Conservation (phyloP, 1,139 yeast genomes). For the Kluyveromyces sp. region DNA sequence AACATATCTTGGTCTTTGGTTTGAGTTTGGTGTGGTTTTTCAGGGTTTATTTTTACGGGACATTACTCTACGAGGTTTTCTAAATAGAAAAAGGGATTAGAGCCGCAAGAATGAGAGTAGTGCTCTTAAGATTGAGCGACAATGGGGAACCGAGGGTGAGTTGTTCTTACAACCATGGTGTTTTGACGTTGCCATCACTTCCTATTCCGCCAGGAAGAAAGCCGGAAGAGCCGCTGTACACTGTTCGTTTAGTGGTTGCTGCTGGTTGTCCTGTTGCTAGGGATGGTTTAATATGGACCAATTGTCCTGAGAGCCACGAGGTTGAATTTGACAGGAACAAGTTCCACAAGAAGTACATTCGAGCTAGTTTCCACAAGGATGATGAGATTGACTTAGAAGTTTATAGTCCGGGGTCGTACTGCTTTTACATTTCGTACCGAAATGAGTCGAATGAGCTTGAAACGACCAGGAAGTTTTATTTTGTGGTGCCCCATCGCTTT, state of each 20-base stretch:
- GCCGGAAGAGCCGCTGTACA: conserved; percentile 42
- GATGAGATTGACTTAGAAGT: conserved; percentile 53
- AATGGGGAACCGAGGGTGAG: conserved; percentile 49
- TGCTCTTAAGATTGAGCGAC: conserved; percentile 47
- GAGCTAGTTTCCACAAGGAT: conserved; percentile 51
- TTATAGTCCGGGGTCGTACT: conserved; percentile 70
- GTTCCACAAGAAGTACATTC: conserved; percentile 43
- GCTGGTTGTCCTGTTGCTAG: conserved; percentile 70
- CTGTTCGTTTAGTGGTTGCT: conserved; percentile 54
- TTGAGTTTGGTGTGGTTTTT: neutral
- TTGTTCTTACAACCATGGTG: conserved; percentile 42
- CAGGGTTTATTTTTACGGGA: neutral
- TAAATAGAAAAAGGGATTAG: no score
- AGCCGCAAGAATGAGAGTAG: conserved; percentile 12
- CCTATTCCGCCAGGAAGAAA: conserved; percentile 38
- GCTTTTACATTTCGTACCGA: conserved; percentile 52
- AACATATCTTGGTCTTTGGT: no score
- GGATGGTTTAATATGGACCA: conserved; percentile 65
- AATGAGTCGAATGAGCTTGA: conserved; percentile 30
- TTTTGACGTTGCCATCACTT: conserved; percentile 53
- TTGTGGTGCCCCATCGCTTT: conserved; percentile 77
- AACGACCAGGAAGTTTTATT: conserved; percentile 55
- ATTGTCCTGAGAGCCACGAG: conserved; percentile 47
- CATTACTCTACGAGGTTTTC: no score
- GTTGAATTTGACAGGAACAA: conserved; percentile 47